These are phyloP conservation scores for Arabis alpina DNA, from an alignment of 345 rosid species.

Conservation along the genomic window DNA sequence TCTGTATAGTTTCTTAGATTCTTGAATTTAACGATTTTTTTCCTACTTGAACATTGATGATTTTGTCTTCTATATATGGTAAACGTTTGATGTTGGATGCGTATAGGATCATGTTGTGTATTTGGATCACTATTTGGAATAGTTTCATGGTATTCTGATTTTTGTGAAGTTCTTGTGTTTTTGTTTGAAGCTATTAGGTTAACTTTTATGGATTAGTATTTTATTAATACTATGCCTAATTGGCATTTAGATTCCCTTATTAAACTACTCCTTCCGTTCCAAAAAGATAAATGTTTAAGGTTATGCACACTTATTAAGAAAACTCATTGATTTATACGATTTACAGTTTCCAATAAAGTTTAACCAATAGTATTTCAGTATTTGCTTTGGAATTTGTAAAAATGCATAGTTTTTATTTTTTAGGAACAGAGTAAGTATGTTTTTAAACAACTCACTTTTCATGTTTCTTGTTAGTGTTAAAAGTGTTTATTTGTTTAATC, in stretches of 20 bases:
- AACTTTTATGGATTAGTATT: slow-evolving; percentile 19
- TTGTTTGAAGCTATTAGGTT: slow-evolving; percentile 23
- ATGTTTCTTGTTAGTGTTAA: slow-evolving; percentile 20
- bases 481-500: slow-evolving; percentile 11
- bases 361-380: too few species aligned
- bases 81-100: too few species aligned
- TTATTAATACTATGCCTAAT: slow-evolving; percentile 16
- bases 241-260: too few species aligned
- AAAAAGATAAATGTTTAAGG: too few species aligned
- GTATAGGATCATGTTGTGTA: not conserved
- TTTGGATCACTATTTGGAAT: slow-evolving; percentile 6
- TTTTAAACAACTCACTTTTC: slow-evolving; percentile 31
- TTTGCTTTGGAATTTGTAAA: too few species aligned
- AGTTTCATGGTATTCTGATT: not conserved
- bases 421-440: too few species aligned
- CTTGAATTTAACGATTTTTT: not conserved
- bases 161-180: not conserved
- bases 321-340: too few species aligned
- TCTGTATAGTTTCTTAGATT: slow-evolving; percentile 28
- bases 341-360: too few species aligned
- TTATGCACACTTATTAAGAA: too few species aligned
- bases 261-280: too few species aligned
- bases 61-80: not conserved
- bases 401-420: too few species aligned
- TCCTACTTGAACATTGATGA: not conserved